phyloP scores from a whole-genome alignment of 768 basidiomycete genomes.

The Suillus variegatus region DNA sequence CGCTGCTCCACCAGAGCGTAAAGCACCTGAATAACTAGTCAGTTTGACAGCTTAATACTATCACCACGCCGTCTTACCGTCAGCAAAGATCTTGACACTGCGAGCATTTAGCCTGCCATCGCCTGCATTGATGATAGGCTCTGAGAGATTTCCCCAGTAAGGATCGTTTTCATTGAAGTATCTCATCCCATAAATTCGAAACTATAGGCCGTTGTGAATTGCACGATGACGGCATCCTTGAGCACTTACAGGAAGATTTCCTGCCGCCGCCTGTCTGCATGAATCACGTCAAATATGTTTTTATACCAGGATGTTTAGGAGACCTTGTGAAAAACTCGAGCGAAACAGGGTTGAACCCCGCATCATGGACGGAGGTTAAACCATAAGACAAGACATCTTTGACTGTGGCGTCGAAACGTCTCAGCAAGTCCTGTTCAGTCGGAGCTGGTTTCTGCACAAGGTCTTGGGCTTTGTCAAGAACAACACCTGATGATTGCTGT shows the following conservation, averaged over 20 bases:
- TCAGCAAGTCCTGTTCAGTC: slow-evolving; percentile 62
- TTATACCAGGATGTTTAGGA: slow-evolving; percentile 1
- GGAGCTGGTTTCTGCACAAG: slow-evolving; percentile 63
- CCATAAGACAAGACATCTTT: slow-evolving; percentile 70
- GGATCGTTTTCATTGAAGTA: slow-evolving; percentile 64
- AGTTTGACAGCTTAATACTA: neutral
- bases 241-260: slow-evolving; percentile 57
- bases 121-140: slow-evolving; percentile 54
- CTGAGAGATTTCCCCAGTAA: slow-evolving; percentile 73
- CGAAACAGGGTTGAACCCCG: slow-evolving; percentile 68
- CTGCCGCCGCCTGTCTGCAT: slow-evolving; percentile 59
- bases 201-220: slow-evolving; percentile 38
- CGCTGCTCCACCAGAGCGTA: slow-evolving; percentile 90
- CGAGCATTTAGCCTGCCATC: slow-evolving; percentile 69
- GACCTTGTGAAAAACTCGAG: slow-evolving; percentile 75
- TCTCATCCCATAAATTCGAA: slow-evolving; percentile 79
- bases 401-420: slow-evolving; percentile 62
- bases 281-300: neutral
- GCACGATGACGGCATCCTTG: slow-evolving; percentile 10
- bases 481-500: slow-evolving; percentile 49
- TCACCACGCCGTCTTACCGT: slow-evolving; percentile 29
- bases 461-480: slow-evolving; percentile 87
- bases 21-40: slow-evolving; percentile 59
- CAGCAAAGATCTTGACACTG: slow-evolving; percentile 80
- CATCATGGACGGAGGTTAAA: slow-evolving; percentile 86